These are phyloP conservation scores for Blastocystis sp. DNA, from an alignment of 352 stramenopile species.

Conservation along the genomic window DNA sequence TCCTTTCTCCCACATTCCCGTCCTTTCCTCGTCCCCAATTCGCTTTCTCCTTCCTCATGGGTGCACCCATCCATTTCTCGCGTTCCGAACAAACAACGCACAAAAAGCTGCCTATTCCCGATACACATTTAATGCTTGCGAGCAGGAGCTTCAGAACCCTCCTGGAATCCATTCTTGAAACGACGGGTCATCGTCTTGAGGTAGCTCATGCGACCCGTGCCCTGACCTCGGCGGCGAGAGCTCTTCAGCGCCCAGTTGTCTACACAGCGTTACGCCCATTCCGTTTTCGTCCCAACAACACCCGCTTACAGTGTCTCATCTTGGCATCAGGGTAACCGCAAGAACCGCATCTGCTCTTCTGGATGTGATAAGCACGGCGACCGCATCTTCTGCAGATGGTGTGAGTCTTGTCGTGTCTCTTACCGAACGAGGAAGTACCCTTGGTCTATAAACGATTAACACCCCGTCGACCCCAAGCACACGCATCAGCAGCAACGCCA, in stretches of 20 bases:
- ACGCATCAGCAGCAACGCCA: too few relatives aligned
- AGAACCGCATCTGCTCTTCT: slow-evolving; percentile 96
- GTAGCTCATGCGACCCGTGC: slow-evolving; percentile 94
- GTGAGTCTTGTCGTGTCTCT: slow-evolving; percentile 99
- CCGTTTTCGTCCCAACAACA: background rate
- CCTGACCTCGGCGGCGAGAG: slow-evolving; percentile 90
- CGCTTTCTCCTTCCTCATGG: background rate
- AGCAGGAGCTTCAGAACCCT: slow-evolving; percentile 82
- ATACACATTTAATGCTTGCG: slow-evolving; percentile 55
- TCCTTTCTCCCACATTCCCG: background rate
- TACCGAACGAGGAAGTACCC: slow-evolving; percentile 98
- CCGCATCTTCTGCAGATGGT: slow-evolving; percentile 97
- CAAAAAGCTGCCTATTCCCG: background rate
- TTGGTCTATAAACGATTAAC: slow-evolving; percentile 87
- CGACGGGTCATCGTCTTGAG: slow-evolving; percentile 94
- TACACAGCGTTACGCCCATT: slow-evolving; percentile 18
- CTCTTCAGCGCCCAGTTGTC: slow-evolving; percentile 91
- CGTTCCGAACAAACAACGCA: background rate
- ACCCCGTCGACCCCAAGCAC: background rate
- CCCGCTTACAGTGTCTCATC: slow-evolving; percentile 88
- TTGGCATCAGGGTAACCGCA: slow-evolving; percentile 96
- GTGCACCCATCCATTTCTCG: background rate
- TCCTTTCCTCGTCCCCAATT: background rate
- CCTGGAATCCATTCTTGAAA: slow-evolving; percentile 99
- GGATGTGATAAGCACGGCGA: slow-evolving; percentile 97